Base-by-base conservation (phyloP, 2,329 filamentous ascomycete genomes). In the Penicillium sp. region DNA sequence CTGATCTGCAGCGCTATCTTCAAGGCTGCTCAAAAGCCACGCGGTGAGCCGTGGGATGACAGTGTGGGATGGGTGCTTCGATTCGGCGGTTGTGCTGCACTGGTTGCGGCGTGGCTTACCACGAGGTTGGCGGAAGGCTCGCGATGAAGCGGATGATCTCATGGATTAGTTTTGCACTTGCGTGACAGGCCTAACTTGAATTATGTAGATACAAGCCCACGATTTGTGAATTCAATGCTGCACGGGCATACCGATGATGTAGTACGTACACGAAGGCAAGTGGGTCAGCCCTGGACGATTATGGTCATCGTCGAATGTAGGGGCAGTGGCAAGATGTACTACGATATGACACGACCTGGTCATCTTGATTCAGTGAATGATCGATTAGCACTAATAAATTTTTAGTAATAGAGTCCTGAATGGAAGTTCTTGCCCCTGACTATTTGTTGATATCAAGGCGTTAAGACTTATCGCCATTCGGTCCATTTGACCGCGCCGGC, bases 21-120 rank as follows among this genome's bases (percentile, higher is more conserved):
- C 80, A 89, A 87, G 72, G 80, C 89, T 43, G 85, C 94, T 70
- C 93, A 98, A 79, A 97, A 96, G 76, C 92, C 92, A 0, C 85
- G 94, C 64, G 93, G 93, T 4, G 86, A 84, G 4, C 89, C 92
- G 0, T 93, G 92, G 37, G 94, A 98, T 78, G 87, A 90, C 66
- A 96, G 91, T 75, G 91, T 97, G 53, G 88, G 89, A 16, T 92
- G 94, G 80, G 92, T 97, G 45, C 80, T 98, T 69, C 87, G 93
- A 22, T 88, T 96, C 58, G 93, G 93, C 1, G 94, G 93, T 2
- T 77, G 90, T 46, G 91, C 90, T 64, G 91, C 93, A 1, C 75
- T 97, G 52, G 79, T 89, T 3, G 91, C 94, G 6, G 92, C 90
- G 5, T 91, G 85, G 68, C 84, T 94, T 72, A 89, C 92, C 11